Base-by-base conservation (phyloP, 805 yeast species). In the Kluyveromyces dobzhanskii region DNA sequence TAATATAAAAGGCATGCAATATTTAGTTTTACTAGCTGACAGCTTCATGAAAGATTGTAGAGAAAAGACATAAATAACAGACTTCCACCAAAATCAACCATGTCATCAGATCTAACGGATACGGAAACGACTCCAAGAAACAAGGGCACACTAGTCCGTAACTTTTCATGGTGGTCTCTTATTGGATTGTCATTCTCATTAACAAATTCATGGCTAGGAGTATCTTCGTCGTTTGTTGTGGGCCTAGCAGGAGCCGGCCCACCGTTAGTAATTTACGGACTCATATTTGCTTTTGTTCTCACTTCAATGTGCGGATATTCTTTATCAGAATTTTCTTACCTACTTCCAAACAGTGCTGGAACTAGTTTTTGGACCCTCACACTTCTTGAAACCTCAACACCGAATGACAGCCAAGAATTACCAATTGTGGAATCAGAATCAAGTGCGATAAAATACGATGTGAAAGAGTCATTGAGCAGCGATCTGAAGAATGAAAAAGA, bases 121-220 rank as follows among this genome's bases (percentile, higher is more conserved):
- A n/a, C n/a, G n/a, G n/a, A n/a, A n/a, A n/a, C n/a, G n/a, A n/a
- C n/a, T n/a, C n/a, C n/a, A n/a, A n/a, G n/a, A 21, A 21, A 21
- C 8, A 9, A 21, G 24, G 24, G 24, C 6, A 38, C 19, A 30
- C 38, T 38, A n/a, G 26, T 28, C 18, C 54, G 59, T 47, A 58
- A 60, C 29, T 72, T 70, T 48, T 58, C 63, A n/a, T 57, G 69
- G 35, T 54, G 66, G 61, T 67, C 78, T 1, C 54, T 76, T 1
- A 52, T 76, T 29, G 80, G 80, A 38, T 74, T 75, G 25, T 79
- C 79, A 8, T 76, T 75, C 46, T 79, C 80, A 11, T 55, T 76
- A 30, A 75, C 80, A 12, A 75, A 74, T 51, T 73, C 79, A 1
- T 76, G 81, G 80, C 69, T 70, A 42, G 80, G 80, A 40, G 69